Evolutionary conservation across 2,329 filamentous ascomycete genomes (phyloP).

Genomic region (Monilinia laxa): DNA sequence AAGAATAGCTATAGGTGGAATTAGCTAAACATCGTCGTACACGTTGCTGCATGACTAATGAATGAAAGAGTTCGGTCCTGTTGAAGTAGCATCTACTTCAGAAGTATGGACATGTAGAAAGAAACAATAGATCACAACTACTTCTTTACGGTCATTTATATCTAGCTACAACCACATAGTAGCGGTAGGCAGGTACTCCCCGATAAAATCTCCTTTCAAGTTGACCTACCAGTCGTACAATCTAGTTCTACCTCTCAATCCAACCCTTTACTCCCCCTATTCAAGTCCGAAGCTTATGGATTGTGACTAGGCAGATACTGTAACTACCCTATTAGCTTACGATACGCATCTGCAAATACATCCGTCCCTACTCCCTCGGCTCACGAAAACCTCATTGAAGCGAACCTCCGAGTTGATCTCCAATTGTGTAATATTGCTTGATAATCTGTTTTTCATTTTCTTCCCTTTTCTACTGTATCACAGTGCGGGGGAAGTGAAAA

Average conservation of each 20-base stretch:
- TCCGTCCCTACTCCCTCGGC: background rate
- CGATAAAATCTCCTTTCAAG: too few species aligned
- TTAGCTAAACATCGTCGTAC: too few species aligned
- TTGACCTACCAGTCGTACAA: too few species aligned
- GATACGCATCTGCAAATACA: background rate
- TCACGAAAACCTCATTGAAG: background rate
- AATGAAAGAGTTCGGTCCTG: too few species aligned
- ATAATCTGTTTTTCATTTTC: background rate
- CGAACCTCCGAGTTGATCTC: background rate
- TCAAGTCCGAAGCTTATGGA: background rate
- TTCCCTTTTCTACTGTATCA: background rate
- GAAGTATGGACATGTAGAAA: too few species aligned
- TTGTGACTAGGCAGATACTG: background rate
- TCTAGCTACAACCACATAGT: too few species aligned
- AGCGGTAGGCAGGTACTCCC: too few species aligned
- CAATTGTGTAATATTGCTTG: background rate
- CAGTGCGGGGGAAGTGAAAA: conserved; percentile 3
- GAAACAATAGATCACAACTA: too few species aligned
- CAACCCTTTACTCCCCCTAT: background rate
- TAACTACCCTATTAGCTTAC: background rate
- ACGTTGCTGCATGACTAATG: too few species aligned
- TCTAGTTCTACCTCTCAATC: background rate
- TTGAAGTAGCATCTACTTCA: too few species aligned
- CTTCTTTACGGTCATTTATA: too few species aligned
- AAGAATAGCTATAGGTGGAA: too few species aligned